phyloP scores from a whole-genome alignment of 2,329 filamentous ascomycete species.

The Epichloe amarillans region DNA sequence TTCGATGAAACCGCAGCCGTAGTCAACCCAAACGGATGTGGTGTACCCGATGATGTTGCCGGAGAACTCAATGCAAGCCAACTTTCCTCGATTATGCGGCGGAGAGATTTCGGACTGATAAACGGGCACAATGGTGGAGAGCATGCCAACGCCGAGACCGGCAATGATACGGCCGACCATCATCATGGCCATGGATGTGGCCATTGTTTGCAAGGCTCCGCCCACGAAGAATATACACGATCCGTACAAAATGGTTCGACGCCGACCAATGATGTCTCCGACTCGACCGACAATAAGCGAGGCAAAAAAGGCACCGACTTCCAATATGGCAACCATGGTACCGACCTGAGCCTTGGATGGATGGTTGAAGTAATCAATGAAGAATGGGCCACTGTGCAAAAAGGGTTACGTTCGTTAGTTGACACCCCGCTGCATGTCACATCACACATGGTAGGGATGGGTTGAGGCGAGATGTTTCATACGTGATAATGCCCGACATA shows the following conservation, averaged over 20 bases:
- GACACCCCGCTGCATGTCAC: background rate
- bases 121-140: conserved; percentile 84
- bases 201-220: conserved; percentile 71
- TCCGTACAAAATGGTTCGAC: conserved; percentile 84
- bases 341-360: conserved; percentile 79
- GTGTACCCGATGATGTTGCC: conserved; percentile 95
- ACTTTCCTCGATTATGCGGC: conserved; percentile 85
- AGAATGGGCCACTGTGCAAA: conserved; percentile 62
- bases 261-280: conserved; percentile 81
- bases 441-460: background rate
- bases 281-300: conserved; percentile 77
- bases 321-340: conserved; percentile 95
- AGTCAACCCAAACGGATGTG: conserved; percentile 96
- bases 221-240: conserved; percentile 78
- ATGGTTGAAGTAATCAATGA: conserved; percentile 85
- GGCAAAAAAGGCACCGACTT: conserved; percentile 83
- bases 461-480: conserved; percentile 17
- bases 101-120: conserved; percentile 95
- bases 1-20: conserved; percentile 85
- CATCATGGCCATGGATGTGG: conserved; percentile 84
- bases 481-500: conserved; percentile 65
- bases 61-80: conserved; percentile 96
- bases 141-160: conserved; percentile 73
- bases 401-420: background rate
- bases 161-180: conserved; percentile 68